These are phyloP conservation scores for Suaeda aralocaspica DNA, from an alignment of 148 eudicot genomes.

Conservation along the genomic window DNA sequence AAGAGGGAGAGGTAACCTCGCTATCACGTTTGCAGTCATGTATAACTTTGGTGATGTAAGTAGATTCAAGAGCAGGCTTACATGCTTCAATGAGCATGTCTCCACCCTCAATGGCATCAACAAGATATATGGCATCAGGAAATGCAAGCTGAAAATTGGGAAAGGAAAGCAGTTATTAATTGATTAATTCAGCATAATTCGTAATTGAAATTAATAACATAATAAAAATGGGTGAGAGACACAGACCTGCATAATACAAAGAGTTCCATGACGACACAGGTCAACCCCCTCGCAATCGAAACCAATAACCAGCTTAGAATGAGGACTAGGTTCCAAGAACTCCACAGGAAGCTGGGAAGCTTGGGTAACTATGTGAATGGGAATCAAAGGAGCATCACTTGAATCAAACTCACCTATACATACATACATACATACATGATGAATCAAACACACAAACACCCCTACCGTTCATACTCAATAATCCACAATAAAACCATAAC, in stretches of 20 bases:
- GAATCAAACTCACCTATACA: constrained; percentile 45
- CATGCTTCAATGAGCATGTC: constrained; percentile 72
- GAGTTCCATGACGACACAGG: constrained; percentile 80
- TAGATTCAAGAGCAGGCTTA: constrained; percentile 95
- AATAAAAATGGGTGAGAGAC: too few species aligned
- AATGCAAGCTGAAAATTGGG: constrained; percentile 72
- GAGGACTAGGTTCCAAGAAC: constrained; percentile 65
- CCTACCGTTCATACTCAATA: too few species aligned
- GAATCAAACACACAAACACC: too few species aligned
- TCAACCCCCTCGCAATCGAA: constrained; percentile 98
- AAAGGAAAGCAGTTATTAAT: constrained; percentile 6
- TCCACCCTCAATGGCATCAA: constrained; percentile 88
- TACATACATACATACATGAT: too few species aligned
- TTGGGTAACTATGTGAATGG: constrained; percentile 71
- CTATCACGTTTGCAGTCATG: constrained; percentile 99
- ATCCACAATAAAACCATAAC: too few species aligned
- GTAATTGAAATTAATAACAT: not conserved
- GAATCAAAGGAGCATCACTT: constrained; percentile 49
- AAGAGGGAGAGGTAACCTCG: too few species aligned
- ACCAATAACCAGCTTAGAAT: constrained; percentile 62
- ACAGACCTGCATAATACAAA: constrained; percentile 90
- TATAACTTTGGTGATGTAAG: constrained; percentile 82
- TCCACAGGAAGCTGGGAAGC: constrained; percentile 83
- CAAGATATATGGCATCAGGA: constrained; percentile 87
- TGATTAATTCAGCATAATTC: not conserved